Percentiles rank a stretch among this genome's conserved stretches.
Evolutionary conservation across 176 grass and related monocot species (phyloP).

Genomic region (Canna indica): DNA sequence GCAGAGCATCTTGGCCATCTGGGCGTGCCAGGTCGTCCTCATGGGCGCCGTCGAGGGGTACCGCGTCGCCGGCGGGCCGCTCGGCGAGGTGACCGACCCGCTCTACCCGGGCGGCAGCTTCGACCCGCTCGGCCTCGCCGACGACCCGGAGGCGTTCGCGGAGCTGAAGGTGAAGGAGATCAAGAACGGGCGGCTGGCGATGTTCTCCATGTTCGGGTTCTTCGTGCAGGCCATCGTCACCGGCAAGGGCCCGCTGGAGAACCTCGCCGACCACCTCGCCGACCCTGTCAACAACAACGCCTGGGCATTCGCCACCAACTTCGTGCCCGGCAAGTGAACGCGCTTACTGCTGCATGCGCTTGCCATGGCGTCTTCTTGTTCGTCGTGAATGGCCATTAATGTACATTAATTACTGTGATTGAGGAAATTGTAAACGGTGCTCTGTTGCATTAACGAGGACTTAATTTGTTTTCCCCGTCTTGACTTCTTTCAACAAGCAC

Average conservation of each 20-base stretch:
- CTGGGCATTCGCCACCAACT: slow-evolving; percentile 94
- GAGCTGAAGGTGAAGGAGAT: slow-evolving; percentile 95
- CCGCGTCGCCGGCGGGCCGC: slow-evolving; percentile 65
- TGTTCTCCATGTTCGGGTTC: slow-evolving; percentile 98
- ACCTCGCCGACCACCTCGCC: slow-evolving; percentile 81
- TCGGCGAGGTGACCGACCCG: slow-evolving; percentile 73
- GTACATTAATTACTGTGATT: too few relatives aligned
- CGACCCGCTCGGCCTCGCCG: slow-evolving; percentile 70
- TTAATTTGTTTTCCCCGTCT: too few relatives aligned
- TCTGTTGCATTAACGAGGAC: too few relatives aligned
- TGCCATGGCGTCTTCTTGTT: too few relatives aligned
- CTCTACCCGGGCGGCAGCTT: slow-evolving; percentile 84
- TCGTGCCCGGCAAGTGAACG: slow-evolving; percentile 68
- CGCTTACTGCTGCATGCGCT: too few relatives aligned
- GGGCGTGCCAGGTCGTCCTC: slow-evolving; percentile 69
- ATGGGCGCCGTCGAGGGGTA: slow-evolving; percentile 95
- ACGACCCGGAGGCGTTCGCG: slow-evolving; percentile 72
- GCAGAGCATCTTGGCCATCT: slow-evolving; percentile 87
- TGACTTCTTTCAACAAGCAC: too few relatives aligned
- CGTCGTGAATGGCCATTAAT: too few relatives aligned
- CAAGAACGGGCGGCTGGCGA: slow-evolving; percentile 80
- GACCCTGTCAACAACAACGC: slow-evolving; percentile 98
- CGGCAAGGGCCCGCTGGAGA: slow-evolving; percentile 83
- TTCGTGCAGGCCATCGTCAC: slow-evolving; percentile 96
- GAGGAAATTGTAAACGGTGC: too few relatives aligned